These are phyloP conservation scores for Limnanthes douglasii DNA, from an alignment of 345 rosid genomes.

Conservation along the genomic window DNA sequence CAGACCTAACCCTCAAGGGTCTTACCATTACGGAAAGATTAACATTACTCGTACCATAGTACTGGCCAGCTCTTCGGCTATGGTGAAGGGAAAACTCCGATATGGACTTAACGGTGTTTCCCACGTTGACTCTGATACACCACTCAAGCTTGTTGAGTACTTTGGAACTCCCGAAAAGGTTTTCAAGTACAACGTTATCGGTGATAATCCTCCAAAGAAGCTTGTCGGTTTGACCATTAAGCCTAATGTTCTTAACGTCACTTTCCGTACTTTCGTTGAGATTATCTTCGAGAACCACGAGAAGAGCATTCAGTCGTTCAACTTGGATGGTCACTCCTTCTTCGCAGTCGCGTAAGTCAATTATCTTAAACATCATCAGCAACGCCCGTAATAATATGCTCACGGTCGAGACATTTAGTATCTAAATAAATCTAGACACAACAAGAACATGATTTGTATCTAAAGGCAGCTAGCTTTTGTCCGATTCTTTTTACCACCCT, in stretches of 20 bases:
- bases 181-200: slow-evolving; percentile 37
- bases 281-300: slow-evolving; percentile 67
- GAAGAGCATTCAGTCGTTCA: slow-evolving; percentile 48
- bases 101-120: slow-evolving; percentile 58
- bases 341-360: slow-evolving; percentile 57
- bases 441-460: no score
- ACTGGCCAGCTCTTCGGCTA: slow-evolving; percentile 25
- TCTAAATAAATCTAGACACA: no score
- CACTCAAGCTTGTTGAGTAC: slow-evolving; percentile 58
- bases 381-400: background rate
- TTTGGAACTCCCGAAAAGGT: slow-evolving; percentile 24
- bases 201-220: slow-evolving; percentile 25
- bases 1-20: slow-evolving; percentile 76
- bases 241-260: slow-evolving; percentile 42
- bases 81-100: slow-evolving; percentile 32
- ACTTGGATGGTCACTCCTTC: slow-evolving; percentile 66
- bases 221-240: slow-evolving; percentile 7
- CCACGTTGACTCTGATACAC: slow-evolving; percentile 33
- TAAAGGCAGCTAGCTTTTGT: no score
- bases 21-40: slow-evolving; percentile 62
- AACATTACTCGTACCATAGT: slow-evolving; percentile 57
- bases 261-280: slow-evolving; percentile 62
- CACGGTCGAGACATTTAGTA: background rate
- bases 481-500: no score
- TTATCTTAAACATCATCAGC: background rate